Conservation (phyloP, 306 rosid species). For the Glycyrrhiza uralensis region DNA sequence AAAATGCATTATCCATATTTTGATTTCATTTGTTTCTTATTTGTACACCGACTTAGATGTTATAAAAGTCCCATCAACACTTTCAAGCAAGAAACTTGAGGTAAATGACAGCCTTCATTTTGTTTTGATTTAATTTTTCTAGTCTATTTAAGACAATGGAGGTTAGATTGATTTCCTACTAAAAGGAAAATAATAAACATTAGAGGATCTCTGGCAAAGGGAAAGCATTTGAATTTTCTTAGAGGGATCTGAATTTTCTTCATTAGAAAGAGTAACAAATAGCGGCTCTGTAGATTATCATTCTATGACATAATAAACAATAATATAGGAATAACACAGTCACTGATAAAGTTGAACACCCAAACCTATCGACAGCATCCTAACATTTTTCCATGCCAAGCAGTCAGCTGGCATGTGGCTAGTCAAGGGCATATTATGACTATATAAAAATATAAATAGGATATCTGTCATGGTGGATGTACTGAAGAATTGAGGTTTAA, state of each 20-base stretch:
- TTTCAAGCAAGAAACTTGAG: not conserved
- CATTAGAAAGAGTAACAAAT: not conserved
- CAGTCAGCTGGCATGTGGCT: not conserved
- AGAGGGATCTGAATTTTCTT: conserved; percentile 6
- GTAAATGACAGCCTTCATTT: not conserved
- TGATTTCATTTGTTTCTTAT: not conserved
- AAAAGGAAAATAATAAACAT: conserved; percentile 4
- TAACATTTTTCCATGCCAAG: conserved; percentile 1
- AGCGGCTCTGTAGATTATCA: not conserved
- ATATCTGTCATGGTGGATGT: not conserved
- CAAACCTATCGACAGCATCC: not conserved
- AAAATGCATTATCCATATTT: conserved; percentile 21
- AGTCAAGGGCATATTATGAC: not conserved
- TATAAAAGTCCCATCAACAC: too few relatives aligned
- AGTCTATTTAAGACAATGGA: not conserved
- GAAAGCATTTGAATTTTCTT: not conserved
- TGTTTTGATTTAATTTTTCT: not conserved
- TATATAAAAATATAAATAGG: not conserved
- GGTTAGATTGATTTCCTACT: not conserved
- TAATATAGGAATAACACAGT: not conserved
- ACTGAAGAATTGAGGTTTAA: not conserved
- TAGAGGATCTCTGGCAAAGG: not conserved
- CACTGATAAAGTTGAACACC: not conserved
- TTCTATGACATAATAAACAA: not conserved
- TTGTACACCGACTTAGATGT: too few relatives aligned